Evolutionary conservation across 257 asterid genomes (phyloP).

Genomic region (Solanum pennellii): DNA sequence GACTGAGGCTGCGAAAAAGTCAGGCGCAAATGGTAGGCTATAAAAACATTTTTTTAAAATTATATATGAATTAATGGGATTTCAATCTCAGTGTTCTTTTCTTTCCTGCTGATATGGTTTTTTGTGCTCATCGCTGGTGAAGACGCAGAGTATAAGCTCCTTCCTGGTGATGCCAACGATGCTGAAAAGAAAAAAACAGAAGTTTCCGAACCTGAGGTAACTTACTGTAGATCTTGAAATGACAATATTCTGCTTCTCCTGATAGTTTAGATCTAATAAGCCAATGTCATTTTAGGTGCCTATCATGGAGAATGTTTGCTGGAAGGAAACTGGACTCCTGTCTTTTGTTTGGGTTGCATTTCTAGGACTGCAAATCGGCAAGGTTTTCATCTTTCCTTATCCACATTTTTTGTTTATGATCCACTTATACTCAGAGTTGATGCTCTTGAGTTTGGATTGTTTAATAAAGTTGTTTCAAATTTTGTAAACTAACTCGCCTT

Average conservation of each 20-base stretch:
- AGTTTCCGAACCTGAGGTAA: conserved; percentile 46
- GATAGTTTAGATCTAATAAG: neutral
- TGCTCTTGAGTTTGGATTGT: neutral
- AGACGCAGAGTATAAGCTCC: conserved; percentile 67
- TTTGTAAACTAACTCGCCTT: conserved; percentile 3
- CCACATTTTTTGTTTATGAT: neutral
- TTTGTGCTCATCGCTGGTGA: conserved; percentile 32
- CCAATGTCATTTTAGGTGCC: conserved; percentile 37
- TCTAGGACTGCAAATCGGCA: conserved; percentile 63
- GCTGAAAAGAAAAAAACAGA: conserved; percentile 19
- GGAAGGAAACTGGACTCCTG: conserved; percentile 93
- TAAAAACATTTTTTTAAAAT: neutral
- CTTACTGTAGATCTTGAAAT: neutral
- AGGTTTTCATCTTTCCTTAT: conserved; percentile 35
- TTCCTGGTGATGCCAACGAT: conserved; percentile 49
- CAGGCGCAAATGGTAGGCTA: conserved; percentile 42
- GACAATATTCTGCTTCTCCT: neutral
- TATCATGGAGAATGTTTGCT: conserved; percentile 66
- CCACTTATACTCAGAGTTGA: neutral
- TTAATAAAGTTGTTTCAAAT: neutral
- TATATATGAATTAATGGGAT: neutral
- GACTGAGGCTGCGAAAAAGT: neutral
- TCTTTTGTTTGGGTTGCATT: conserved; percentile 73
- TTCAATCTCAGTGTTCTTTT: neutral
- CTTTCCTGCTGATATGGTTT: neutral